Conservation (phyloP, 805 yeast species). For the Hemisphaericaspora nanyangensis region DNA sequence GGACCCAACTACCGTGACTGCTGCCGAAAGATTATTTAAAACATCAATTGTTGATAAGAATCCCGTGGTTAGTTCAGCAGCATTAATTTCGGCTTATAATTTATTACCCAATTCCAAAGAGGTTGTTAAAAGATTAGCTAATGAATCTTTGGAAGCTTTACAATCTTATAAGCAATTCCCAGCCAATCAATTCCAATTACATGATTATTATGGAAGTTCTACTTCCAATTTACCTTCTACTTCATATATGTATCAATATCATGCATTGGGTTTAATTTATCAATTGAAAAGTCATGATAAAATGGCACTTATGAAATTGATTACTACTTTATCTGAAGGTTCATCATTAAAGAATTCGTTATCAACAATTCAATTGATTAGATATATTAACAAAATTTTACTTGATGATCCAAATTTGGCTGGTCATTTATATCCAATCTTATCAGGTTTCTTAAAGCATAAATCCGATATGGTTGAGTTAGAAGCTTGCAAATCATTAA, state of each 20-base stretch:
- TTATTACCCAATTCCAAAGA: slow-evolving; percentile 85
- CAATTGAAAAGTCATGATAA: slow-evolving; percentile 86
- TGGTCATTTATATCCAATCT: slow-evolving; percentile 56
- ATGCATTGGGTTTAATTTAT: slow-evolving; percentile 88
- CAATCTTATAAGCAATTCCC: slow-evolving; percentile 55
- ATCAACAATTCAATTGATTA: slow-evolving; percentile 80
- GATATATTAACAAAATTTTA: slow-evolving; percentile 71
- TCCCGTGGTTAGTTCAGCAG: slow-evolving; percentile 89
- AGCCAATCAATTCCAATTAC: slow-evolving; percentile 45
- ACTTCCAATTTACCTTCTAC: slow-evolving; percentile 57
- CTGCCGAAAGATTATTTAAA: slow-evolving; percentile 88
- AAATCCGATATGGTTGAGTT: slow-evolving; percentile 86
- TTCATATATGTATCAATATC: slow-evolving; percentile 86
- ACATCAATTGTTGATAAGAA: slow-evolving; percentile 89
- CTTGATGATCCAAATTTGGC: slow-evolving; percentile 67
- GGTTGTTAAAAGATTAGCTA: slow-evolving; percentile 88
- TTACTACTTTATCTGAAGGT: slow-evolving; percentile 67
- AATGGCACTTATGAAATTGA: slow-evolving; percentile 88
- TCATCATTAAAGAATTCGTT: slow-evolving; percentile 69
- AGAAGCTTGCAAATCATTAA: slow-evolving; percentile 81
- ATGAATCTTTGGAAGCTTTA: slow-evolving; percentile 92
- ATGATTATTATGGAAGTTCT: slow-evolving; percentile 53
- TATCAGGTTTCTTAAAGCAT: slow-evolving; percentile 69
- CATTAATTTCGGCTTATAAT: slow-evolving; percentile 86
- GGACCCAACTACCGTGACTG: slow-evolving; percentile 86